Evolutionary conservation across 768 basidiomycete species (phyloP).

Genomic region (Mycena vitilis): DNA sequence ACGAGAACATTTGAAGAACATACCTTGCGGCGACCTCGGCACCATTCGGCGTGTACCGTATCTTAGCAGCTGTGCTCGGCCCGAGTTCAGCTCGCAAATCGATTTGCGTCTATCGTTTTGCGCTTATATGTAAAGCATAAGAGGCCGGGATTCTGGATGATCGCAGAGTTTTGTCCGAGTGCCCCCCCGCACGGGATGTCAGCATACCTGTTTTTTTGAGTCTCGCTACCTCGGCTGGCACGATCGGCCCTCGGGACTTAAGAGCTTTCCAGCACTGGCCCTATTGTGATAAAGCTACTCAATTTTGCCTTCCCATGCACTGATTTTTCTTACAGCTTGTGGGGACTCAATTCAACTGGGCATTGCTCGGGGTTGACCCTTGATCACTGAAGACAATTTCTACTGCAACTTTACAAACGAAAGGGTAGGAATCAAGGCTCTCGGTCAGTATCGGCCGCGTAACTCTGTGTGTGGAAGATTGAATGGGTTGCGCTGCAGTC

Average conservation of each 20-base stretch:
- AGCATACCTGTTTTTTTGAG: neutral
- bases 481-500: conserved; percentile 3
- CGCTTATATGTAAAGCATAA: no score
- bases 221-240: neutral
- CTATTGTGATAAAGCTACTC: neutral
- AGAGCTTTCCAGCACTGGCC: neutral
- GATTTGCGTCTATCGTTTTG: no score
- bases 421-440: neutral
- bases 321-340: neutral
- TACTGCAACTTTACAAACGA: neutral
- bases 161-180: no score
- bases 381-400: neutral
- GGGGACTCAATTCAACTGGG: conserved; percentile 21
- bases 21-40: no score
- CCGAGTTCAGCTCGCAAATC: no score
- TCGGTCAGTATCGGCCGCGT: neutral
- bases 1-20: no score
- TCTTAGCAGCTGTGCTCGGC: no score
- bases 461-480: neutral
- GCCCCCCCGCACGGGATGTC: neutral
- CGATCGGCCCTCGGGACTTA: no score
- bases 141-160: no score
- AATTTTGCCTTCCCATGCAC: neutral
- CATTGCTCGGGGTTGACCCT: neutral
- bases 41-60: no score